Base-by-base conservation (phyloP, 345 rosid species). In the Eucalyptus curtisii region DNA sequence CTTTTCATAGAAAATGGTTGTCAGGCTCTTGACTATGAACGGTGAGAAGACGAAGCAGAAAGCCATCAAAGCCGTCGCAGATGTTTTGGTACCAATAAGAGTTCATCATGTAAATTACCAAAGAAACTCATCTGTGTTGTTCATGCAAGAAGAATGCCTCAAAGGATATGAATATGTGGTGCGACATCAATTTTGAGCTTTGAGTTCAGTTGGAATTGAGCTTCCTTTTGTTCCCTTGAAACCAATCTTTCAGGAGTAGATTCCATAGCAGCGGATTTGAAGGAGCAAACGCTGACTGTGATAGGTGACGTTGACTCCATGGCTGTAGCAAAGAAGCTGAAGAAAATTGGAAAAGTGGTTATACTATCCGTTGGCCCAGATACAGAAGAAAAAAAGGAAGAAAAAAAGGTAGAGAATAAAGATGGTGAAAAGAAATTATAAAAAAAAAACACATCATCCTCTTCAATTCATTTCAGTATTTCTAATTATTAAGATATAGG, bases 1-100 rank as follows among this genome's bases (percentile, higher is more conserved):
- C 81, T 12, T 42, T 52, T 85, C 79, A 85, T 91, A 92, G 93
- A 91, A 90, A 89, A 93, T 92, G 86, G 91, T 90, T 30, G 50
- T 89, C 71, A 71, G 76, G 86, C 50, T 89, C 90, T 31, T 50
- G 86, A 37, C 88, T 49, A 52, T 89, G 88, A 86, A 90, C 87
- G 92, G 91, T 57, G 92, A 91, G 10, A 93, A 93, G 90, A 92
- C 92, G 5, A 93, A 90, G 93, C 90, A 89, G 90, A 94, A 92
- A 90, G 95, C 94, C 90, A 91, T 92, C 12, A 90, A 94, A 71
- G 93, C 92, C 53, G 91, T 88, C 33, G 92, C 92, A 55, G 90
- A 91, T 53, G 86, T 91, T 71, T 91, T 80, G 93, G 93, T 91
- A 57, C 64, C 12, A 19, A 24, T 25, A 84, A 40, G 37, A 64